Evolutionary conservation across 2,329 filamentous ascomycete species (phyloP).

Genomic region (Pseudocercospora cruenta): DNA sequence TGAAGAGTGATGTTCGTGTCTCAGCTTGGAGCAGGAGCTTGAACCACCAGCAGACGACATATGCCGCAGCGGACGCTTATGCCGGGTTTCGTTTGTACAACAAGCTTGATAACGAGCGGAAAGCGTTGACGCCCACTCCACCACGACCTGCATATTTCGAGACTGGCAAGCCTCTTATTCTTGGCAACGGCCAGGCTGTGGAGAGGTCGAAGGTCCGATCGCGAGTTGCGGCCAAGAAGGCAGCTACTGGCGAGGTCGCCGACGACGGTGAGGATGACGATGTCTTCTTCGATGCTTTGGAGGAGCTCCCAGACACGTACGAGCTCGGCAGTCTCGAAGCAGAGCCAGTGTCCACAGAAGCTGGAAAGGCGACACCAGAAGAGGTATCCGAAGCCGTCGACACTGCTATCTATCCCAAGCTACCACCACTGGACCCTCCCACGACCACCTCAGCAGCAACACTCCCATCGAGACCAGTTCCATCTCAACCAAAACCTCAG

Average conservation of each 20-base stretch:
- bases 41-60: constrained; percentile 67
- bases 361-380: neutral
- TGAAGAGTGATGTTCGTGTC: constrained; percentile 73
- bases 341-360: neutral
- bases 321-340: constrained; percentile 14
- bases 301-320: constrained; percentile 28
- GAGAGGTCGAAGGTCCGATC: constrained; percentile 15
- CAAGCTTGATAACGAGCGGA: constrained; percentile 69
- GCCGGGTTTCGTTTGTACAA: constrained; percentile 75
- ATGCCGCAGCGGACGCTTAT: constrained; percentile 82
- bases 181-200: constrained; percentile 50
- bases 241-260: constrained; percentile 12
- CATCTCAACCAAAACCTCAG: constrained; percentile 2
- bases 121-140: constrained; percentile 68
- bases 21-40: constrained; percentile 74
- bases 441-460: neutral
- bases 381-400: neutral
- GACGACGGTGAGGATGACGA: constrained; percentile 39
- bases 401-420: neutral
- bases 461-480: neutral
- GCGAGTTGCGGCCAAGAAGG: constrained; percentile 17
- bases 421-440: neutral
- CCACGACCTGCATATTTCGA: constrained; percentile 72
- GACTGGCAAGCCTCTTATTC: constrained; percentile 63
- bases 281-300: constrained; percentile 39